Evolutionary conservation across 768 basidiomycete species (phyloP), one percentile per base, ranked within the genome.

Genomic region (Mycena polygramma): DNA sequence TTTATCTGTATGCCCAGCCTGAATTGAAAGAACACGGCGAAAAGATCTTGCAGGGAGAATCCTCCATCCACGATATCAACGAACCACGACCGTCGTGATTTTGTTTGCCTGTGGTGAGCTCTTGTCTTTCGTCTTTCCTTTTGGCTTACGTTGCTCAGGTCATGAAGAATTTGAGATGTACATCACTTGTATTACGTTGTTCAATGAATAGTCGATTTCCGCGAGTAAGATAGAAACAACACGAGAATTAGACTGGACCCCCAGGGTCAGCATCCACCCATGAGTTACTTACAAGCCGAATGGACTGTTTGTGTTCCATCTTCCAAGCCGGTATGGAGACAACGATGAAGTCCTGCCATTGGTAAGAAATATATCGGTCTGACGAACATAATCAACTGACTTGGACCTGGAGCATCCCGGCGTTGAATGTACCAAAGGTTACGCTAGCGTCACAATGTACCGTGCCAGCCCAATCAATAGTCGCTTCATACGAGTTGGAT

Each of bases 11-110:
- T 19, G 58, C 19, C 35, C 14, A 86, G 78, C 67, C 84, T 20
- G 79, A 79, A 11, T 75, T 87, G 66, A 90, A 89, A 74, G 84
- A 88, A 60, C 84, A 89, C 51, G 89, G 89, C 0, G 78, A 86
- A 70, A 79, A 83, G 59, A 88, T 91, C 30, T 81, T 90, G 36
- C 82, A 85, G 30, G 90, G 90, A 22, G 79, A 84, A 68, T 82
- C 80, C 7, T 75, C 82, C 4, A 78, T 83, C 54, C 81, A 81
- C 7, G 70, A 83, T 55, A 41, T 41, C 61, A 51, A 60, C 30
- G 63, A 70, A 37, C 68, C 63, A 26, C 45, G 19, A 46, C 36
- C 63, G 7, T 26, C 30, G 19, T 69, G 22, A 61, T 59, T 41
- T 51, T 57, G 8, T 15, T 26, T 9, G 54, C n/a, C 36, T 45